phyloP scores from a whole-genome alignment of 2,329 filamentous ascomycete genomes.

The Monosporascus sp. region DNA sequence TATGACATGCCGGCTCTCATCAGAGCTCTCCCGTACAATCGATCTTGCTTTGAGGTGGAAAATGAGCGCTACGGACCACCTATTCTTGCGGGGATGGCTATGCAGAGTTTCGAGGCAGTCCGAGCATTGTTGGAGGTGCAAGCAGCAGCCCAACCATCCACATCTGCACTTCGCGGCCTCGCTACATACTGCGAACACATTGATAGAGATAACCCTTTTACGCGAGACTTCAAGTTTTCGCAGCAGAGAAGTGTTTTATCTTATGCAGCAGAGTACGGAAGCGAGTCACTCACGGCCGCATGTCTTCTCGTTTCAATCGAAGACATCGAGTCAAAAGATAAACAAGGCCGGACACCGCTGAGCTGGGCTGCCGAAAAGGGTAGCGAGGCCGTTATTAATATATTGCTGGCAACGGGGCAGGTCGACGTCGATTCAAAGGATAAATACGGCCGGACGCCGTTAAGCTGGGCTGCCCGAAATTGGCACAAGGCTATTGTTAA shows the following conservation, averaged over 20 bases:
- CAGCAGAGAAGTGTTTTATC: background rate
- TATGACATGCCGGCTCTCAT: background rate
- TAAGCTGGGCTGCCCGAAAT: background rate
- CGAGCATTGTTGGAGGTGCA: background rate
- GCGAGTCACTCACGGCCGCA: too few relatives aligned
- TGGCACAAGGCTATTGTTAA: background rate
- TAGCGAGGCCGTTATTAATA: too few relatives aligned
- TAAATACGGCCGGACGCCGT: background rate
- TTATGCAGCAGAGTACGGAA: too few relatives aligned
- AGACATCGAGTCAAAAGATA: too few relatives aligned
- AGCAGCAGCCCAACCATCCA: background rate
- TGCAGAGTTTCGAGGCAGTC: background rate
- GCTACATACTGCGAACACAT: background rate
- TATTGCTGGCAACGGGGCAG: too few relatives aligned
- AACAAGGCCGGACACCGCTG: too few relatives aligned
- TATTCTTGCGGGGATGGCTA: background rate
- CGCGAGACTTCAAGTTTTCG: background rate
- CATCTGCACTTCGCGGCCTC: background rate
- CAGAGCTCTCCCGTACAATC: background rate
- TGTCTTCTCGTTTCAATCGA: background rate
- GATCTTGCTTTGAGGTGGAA: background rate
- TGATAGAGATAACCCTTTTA: background rate
- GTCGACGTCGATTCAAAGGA: background rate
- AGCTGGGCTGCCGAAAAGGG: too few relatives aligned
- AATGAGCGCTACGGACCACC: background rate